Conservation (phyloP, 139 green algal species). For the Volvox reticuliferus region DNA sequence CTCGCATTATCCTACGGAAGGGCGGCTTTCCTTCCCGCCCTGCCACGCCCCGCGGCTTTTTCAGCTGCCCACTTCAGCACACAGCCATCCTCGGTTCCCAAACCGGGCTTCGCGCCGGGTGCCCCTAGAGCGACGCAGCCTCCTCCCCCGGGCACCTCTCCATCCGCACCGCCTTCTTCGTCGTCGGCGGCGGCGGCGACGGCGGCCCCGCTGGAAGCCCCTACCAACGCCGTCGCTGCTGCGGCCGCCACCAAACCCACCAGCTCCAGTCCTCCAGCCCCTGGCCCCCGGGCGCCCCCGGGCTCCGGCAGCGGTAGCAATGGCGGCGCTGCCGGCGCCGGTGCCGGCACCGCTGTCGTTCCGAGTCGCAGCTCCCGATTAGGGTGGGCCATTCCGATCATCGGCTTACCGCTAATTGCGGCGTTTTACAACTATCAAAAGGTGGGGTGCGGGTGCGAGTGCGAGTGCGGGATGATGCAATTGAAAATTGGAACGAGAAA, state of each 20-base stretch:
- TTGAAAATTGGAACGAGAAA: too few species aligned
- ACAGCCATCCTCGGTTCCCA: neutral
- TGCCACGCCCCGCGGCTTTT: neutral
- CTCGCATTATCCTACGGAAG: neutral
- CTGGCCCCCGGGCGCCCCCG: neutral
- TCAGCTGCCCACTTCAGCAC: neutral
- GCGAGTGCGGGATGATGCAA: too few species aligned
- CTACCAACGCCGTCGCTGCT: neutral
- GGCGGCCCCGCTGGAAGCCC: too few species aligned
- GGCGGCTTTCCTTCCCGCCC: neutral
- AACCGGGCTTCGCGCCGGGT: slow-evolving; percentile 29
- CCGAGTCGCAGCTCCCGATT: neutral
- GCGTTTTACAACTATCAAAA: slow-evolving; percentile 4
- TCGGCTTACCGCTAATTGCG: neutral
- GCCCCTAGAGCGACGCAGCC: neutral
- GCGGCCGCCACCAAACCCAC: neutral
- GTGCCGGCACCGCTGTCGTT: neutral
- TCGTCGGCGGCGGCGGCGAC: too few species aligned
- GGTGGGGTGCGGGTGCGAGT: neutral
- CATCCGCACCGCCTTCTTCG: neutral
- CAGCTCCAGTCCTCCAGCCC: neutral
- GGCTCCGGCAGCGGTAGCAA: neutral
- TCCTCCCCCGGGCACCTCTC: neutral
- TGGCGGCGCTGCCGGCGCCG: neutral
- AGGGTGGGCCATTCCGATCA: slow-evolving; percentile 8